Percentiles rank a stretch among this genome's conserved stretches.
Conservation (phyloP, 257 asterid species). For the Rhazya stricta region DNA sequence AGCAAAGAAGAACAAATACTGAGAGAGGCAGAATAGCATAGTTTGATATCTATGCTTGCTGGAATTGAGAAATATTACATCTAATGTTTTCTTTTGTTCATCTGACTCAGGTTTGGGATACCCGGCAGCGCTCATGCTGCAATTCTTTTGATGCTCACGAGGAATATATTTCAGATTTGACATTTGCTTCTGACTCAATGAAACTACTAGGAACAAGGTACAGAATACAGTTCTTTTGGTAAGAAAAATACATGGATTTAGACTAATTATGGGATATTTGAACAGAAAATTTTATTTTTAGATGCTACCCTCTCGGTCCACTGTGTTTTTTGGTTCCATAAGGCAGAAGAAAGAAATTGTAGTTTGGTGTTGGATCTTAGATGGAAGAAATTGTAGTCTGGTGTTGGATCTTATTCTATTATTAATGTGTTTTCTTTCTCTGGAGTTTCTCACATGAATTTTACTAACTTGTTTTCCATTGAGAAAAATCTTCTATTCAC, state of each 20-base stretch:
- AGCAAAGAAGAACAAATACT: not conserved
- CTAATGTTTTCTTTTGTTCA: not conserved
- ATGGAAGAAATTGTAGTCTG: no score
- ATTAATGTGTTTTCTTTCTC: not conserved
- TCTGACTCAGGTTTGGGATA: constrained; percentile 73
- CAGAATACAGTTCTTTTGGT: not conserved
- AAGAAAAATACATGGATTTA: not conserved
- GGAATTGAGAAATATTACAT: not conserved
- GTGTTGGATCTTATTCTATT: no score
- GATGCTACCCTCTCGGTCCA: not conserved
- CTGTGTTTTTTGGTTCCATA: not conserved
- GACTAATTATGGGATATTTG: not conserved
- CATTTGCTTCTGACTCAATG: constrained; percentile 71
- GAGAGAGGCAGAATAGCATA: not conserved
- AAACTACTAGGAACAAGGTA: constrained; percentile 82
- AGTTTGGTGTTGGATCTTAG: not conserved
- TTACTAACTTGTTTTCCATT: not conserved
- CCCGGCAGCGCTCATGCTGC: constrained; percentile 81
- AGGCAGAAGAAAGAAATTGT: not conserved
- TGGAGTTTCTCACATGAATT: not conserved
- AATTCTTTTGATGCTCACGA: constrained; percentile 63
- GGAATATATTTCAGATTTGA: constrained; percentile 85
- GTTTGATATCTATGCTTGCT: not conserved
- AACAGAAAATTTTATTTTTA: not conserved
- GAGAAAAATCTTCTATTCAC: constrained; percentile 4